phyloP scores from a whole-genome alignment of 768 basidiomycete species.

The Phlegmacium glaucopus region DNA sequence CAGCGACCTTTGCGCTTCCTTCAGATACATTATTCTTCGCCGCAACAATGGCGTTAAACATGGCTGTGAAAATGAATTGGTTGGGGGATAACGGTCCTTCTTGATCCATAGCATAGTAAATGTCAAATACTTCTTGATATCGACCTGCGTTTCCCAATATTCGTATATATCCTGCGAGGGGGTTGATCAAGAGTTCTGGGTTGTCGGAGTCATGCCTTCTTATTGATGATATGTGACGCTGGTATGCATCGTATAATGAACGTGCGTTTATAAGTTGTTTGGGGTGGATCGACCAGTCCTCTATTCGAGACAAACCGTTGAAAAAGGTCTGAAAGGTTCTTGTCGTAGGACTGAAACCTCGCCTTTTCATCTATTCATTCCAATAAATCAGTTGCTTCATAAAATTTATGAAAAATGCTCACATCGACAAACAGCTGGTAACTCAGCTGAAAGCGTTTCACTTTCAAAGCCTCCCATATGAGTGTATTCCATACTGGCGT shows the following conservation, averaged over 20 bases:
- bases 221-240: conserved; percentile 45
- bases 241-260: conserved; percentile 56
- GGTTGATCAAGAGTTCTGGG: conserved; percentile 44
- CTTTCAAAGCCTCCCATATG: conserved; percentile 62
- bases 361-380: conserved; percentile 73
- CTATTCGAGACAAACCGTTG: conserved; percentile 56
- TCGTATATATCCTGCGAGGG: conserved; percentile 60
- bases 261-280: conserved; percentile 64
- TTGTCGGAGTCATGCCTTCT: conserved; percentile 45
- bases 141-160: conserved; percentile 59
- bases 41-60: conserved; percentile 52
- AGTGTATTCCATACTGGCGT: conserved; percentile 77
- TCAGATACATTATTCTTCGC: conserved; percentile 22
- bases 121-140: conserved; percentile 70
- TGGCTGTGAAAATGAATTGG: conserved; percentile 57
- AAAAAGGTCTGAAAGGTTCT: conserved; percentile 72
- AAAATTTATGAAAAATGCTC: conserved; percentile 13
- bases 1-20: conserved; percentile 42
- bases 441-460: conserved; percentile 51
- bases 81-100: conserved; percentile 62
- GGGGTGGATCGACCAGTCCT: conserved; percentile 53
- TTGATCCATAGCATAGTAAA: conserved; percentile 66
- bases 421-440: conserved; percentile 73
- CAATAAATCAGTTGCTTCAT: not conserved
- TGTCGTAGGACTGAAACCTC: conserved; percentile 67